Evolutionary conservation across 1,284 basidiomycete genomes (phyloP).

Genomic region (Moniliophthora roreri): DNA sequence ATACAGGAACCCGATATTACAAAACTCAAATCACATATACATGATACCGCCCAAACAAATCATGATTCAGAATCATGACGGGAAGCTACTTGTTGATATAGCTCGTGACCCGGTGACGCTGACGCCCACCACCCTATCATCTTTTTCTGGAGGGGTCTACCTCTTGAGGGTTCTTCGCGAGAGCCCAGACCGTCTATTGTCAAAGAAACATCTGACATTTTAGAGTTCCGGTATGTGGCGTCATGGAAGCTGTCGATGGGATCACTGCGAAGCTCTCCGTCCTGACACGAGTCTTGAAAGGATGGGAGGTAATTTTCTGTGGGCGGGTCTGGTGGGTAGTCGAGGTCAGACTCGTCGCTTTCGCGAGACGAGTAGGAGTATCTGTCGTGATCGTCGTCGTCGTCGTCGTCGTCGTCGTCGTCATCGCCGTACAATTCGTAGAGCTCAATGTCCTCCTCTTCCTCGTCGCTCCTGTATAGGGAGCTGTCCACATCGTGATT

Average conservation of each 20-base stretch:
- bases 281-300: neutral
- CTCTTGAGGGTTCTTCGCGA: too few relatives aligned
- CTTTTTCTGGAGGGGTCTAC: too few relatives aligned
- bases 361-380: neutral
- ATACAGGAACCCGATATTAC: too few relatives aligned
- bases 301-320: neutral
- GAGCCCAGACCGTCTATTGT: neutral
- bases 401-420: neutral
- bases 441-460: slow-evolving; percentile 4
- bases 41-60: too few relatives aligned
- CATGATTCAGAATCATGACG: too few relatives aligned
- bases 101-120: too few relatives aligned
- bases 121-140: too few relatives aligned
- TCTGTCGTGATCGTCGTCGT: neutral
- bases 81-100: too few relatives aligned
- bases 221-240: slow-evolving; percentile 3
- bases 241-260: neutral
- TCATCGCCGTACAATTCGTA: slow-evolving; percentile 5
- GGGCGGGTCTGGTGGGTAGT: slow-evolving; percentile 1
- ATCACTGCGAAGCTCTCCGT: neutral
- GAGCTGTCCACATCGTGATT: neutral
- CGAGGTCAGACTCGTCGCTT: neutral
- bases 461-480: slow-evolving; percentile 1
- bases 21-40: too few relatives aligned
- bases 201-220: neutral